Evolutionary conservation across 2,329 filamentous ascomycete species (phyloP), one percentile per base, ranked within the genome.

Genomic region (Ceratocystis colombiana): DNA sequence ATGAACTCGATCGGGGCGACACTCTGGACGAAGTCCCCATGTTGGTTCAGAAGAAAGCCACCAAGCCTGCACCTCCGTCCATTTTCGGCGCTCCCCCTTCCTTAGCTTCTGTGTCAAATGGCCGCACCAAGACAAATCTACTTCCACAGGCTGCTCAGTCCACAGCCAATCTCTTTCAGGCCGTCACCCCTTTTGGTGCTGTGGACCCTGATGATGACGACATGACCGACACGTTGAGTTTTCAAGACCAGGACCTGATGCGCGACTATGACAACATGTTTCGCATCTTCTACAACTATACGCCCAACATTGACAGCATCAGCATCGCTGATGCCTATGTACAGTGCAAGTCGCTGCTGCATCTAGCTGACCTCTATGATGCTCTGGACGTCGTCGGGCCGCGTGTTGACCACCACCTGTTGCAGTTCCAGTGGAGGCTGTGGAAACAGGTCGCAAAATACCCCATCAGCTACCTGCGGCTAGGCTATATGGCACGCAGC

Each of bases 381-480:
- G 90, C 92, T 15, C 82, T 96, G 12, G 81, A 86, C 37, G 90
- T 96, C 17, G 90, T 95, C 7, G 92, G 92, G 0, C 89, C 90
- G 1, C 84, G 93, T 46, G 89, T 96, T 57, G 93, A 96, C 75
- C 92, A 97, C 77, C 93, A 97, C 74, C 81, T 97, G 15, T 79
- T 97, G 17, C 90, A 94, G 71, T 97, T 96, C 74, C 90, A 94
- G 72, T 89, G 88, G 25, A 84, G 90, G 1, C 81, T 97, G 1
- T 96, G 92, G 88, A 96, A 94, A 75, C 93, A 96, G 76, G 95
- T 96, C 69, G 91, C 92, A 64, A 96, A 96, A 76, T 96, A 96
- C 73, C 92, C 93, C 12, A 89, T 94, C 61, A 91, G 87, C 68
- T 97, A 96, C 73, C 83, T 96, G 61, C 92, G 92, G 67, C 82